Conservation (phyloP, 208 protist genomes). For the Leishmania braziliensis region DNA sequence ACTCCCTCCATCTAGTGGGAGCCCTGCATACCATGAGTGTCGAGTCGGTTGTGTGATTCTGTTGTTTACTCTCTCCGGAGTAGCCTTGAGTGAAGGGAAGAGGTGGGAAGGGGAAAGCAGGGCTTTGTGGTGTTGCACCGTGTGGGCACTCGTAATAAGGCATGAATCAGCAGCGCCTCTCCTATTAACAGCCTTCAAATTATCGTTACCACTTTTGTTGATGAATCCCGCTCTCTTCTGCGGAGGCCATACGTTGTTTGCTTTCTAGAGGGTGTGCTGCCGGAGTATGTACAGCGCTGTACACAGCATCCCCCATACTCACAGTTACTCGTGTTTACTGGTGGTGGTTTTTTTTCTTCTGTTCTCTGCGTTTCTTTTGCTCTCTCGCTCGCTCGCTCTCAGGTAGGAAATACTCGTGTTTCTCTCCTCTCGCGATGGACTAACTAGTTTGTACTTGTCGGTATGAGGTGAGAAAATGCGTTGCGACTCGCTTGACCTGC, state of each 20-base stretch:
- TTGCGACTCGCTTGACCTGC: background rate
- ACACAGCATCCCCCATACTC: background rate
- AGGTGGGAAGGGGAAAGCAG: background rate
- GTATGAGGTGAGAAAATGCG: too few relatives aligned
- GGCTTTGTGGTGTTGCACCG: background rate
- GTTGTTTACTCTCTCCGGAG: background rate
- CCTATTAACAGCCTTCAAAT: background rate
- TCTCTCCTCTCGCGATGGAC: background rate
- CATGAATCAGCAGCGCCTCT: too few relatives aligned
- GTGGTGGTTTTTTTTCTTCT: background rate
- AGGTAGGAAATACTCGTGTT: background rate
- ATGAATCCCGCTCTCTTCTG: background rate
- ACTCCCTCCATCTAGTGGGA: background rate
- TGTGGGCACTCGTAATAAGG: background rate
- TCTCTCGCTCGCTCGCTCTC: background rate
- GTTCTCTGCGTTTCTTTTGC: background rate
- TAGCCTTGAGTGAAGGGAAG: background rate
- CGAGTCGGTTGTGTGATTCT: background rate
- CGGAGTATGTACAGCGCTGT: background rate
- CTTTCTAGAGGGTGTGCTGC: background rate
- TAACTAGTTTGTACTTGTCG: too few relatives aligned
- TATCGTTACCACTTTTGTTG: background rate
- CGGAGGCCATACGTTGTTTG: background rate
- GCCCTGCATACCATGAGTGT: background rate
- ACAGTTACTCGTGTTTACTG: background rate